phyloP scores from a whole-genome alignment of 192 early-diverging fungal species.

The Podila horticola region DNA sequence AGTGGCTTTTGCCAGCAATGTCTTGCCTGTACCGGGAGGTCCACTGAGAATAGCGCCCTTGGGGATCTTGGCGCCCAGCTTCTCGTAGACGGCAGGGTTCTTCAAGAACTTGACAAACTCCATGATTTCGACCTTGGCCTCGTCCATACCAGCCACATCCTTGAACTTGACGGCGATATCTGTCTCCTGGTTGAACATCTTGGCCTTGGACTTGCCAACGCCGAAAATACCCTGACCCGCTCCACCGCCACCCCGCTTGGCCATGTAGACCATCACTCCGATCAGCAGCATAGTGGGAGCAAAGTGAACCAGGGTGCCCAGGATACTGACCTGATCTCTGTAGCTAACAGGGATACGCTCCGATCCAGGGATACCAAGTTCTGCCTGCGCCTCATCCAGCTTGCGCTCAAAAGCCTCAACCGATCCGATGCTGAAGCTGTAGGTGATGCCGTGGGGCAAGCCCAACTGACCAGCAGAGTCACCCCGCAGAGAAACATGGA shows the following conservation, averaged over 20 bases:
- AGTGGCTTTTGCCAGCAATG: slow-evolving; percentile 95
- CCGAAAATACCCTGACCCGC: slow-evolving; percentile 88
- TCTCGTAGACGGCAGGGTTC: slow-evolving; percentile 87
- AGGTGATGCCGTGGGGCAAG: slow-evolving; percentile 45
- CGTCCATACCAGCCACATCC: slow-evolving; percentile 97
- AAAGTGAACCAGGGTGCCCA: slow-evolving; percentile 81
- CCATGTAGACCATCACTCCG: slow-evolving; percentile 86
- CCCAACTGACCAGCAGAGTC: slow-evolving; percentile 28
- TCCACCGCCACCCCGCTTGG: slow-evolving; percentile 73
- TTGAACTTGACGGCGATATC: slow-evolving; percentile 96
- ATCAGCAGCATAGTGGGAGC: slow-evolving; percentile 90
- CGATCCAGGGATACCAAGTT: slow-evolving; percentile 85
- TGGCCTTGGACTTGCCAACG: slow-evolving; percentile 92
- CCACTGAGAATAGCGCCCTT: slow-evolving; percentile 94
- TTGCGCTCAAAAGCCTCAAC: slow-evolving; percentile 92
- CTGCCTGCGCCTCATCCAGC: slow-evolving; percentile 84
- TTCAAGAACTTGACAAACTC: slow-evolving; percentile 99
- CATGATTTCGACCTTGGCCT: slow-evolving; percentile 99
- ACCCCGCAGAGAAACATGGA: slow-evolving; percentile 75
- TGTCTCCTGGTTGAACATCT: slow-evolving; percentile 95
- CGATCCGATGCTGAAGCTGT: slow-evolving; percentile 90
- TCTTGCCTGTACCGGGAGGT: slow-evolving; percentile 95
- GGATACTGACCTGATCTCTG: slow-evolving; percentile 76
- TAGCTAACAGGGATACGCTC: slow-evolving; percentile 94
- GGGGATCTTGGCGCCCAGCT: slow-evolving; percentile 95